Evolutionary conservation across 345 rosid species (phyloP).

Genomic region (Isatis tinctoria): DNA sequence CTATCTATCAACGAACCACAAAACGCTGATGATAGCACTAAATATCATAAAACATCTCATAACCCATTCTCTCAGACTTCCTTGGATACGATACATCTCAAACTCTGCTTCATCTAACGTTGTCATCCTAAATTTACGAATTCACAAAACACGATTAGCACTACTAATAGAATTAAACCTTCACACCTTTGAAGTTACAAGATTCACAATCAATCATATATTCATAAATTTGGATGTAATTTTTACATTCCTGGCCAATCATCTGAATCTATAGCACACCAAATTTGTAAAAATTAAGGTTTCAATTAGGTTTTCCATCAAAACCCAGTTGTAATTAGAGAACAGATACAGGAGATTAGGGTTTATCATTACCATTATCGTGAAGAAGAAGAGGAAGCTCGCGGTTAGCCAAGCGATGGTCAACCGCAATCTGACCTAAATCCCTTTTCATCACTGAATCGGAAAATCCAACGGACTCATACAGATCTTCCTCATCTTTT

Average conservation of each 20-base stretch:
- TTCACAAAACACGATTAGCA: neutral
- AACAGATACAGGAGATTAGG: neutral
- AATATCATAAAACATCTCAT: too few species aligned
- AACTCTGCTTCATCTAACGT: slow-evolving; percentile 75
- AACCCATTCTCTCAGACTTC: slow-evolving; percentile 95
- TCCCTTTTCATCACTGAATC: slow-evolving; percentile 86
- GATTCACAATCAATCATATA: neutral
- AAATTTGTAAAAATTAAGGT: too few species aligned
- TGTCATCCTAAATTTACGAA: slow-evolving; percentile 49
- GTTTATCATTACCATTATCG: slow-evolving; percentile 55
- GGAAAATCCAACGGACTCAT: slow-evolving; percentile 69
- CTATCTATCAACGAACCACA: too few species aligned
- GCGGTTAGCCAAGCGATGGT: slow-evolving; percentile 50
- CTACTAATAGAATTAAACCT: neutral
- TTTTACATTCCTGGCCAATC: too few species aligned
- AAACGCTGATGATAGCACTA: too few species aligned
- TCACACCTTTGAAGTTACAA: neutral
- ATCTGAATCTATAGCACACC: slow-evolving; percentile 57
- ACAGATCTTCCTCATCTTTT: slow-evolving; percentile 62
- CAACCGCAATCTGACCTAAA: slow-evolving; percentile 67
- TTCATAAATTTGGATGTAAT: too few species aligned
- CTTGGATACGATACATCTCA: slow-evolving; percentile 93
- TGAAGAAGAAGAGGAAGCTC: slow-evolving; percentile 91
- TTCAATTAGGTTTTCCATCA: neutral
- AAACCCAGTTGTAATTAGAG: too few species aligned